Base-by-base conservation (phyloP, 192 early-diverging fungal species). In the Mortierella antarctica region DNA sequence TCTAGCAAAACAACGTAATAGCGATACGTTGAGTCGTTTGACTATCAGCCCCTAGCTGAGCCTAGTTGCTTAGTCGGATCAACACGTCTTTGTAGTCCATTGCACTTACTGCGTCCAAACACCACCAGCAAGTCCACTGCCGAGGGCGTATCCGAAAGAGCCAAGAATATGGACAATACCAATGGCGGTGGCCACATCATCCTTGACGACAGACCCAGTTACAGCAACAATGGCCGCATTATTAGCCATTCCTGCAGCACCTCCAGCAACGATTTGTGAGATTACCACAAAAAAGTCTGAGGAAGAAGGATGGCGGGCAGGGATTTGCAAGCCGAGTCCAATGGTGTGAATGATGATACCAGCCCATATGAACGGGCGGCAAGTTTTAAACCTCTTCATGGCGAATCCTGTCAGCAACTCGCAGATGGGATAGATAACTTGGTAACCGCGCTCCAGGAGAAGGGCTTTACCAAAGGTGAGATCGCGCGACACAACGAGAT, bases 271-370 rank as follows among this genome's bases (percentile, higher is more conserved):
- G 23, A 64, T 79, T 64, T 79, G 76, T 2, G 76, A 67, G 44
- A 79, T 67, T 41, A 79, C 69, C 41, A 79, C 69, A 60, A 79
- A 71, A 42, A 46, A 49, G 51, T 79, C 64, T 0, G 69, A 62
- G 14, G 76, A 65, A 7, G 63, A 55, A 12, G 76, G 76, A 17
- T 42, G 49, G 31, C 76, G 68, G 52, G 76, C 62, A 12, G 63
- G 63, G 59, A 79, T 79, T 70, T 71, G 71, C n/a, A 79, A 40
- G 46, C 76, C 76, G 52, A 79, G 66, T 52, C 76, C 76, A 31
- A 62, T 46, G 13, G 76, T 79, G 69, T 79, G 69, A 39, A 79
- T 23, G 41, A 79, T 39, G 40, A 79, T 79, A 71, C 76, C 76
- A 42, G 67, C 48, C 76, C 76, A 79, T n/a, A 79, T 46, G 42